Percentiles rank a stretch among this genome's conserved stretches.
Conservation (phyloP, 2,329 filamentous ascomycete genomes). For the Penicillium sp. region DNA sequence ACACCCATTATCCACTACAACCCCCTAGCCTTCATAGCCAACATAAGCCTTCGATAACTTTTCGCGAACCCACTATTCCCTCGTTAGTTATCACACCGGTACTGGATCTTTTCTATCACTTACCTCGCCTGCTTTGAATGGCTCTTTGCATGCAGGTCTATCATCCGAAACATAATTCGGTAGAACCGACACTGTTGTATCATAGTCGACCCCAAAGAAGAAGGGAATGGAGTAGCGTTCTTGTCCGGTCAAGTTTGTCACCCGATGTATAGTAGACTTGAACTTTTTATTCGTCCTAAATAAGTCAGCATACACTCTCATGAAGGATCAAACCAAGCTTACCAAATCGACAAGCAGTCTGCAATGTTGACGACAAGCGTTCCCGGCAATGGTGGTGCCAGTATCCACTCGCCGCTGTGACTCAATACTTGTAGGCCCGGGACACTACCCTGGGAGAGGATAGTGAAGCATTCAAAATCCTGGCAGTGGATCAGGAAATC, state of each 20-base stretch:
- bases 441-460: conserved; percentile 43
- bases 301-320: not conserved
- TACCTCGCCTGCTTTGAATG: conserved; percentile 26
- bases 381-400: conserved; percentile 25
- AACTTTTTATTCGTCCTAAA: conserved; percentile 42
- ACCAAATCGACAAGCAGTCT: conserved; percentile 34
- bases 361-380: conserved; percentile 36
- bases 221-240: conserved; percentile 45
- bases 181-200: conserved; percentile 32
- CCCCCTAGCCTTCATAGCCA: conserved; percentile 12
- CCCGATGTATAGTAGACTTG: conserved; percentile 43
- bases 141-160: conserved; percentile 11
- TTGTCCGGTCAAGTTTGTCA: conserved; percentile 40
- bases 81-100: not conserved
- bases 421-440: conserved; percentile 40
- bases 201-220: conserved; percentile 46
- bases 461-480: conserved; percentile 45
- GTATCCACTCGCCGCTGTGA: conserved; percentile 30
- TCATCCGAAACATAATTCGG: conserved; percentile 18
- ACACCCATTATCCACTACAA: not conserved
- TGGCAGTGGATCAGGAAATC: not conserved
- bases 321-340: not conserved
- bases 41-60: conserved; percentile 19
- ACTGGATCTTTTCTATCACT: not conserved
- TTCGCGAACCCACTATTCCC: conserved; percentile 17